phyloP scores from a whole-genome alignment of 2,329 filamentous ascomycete species.

The Eutypa lata region DNA sequence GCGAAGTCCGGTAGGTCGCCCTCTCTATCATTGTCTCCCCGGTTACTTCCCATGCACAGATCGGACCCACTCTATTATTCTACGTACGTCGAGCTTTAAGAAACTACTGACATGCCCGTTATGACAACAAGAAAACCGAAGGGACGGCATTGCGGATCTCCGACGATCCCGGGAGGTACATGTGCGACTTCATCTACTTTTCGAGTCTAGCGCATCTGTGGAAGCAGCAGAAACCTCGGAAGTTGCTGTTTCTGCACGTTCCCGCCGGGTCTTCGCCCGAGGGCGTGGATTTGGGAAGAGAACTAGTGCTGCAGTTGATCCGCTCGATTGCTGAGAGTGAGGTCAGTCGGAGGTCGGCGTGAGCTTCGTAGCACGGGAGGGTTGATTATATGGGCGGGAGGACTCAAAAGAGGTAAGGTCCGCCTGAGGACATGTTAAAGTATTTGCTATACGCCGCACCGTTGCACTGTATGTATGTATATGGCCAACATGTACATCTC shows the following conservation, averaged over 20 bases:
- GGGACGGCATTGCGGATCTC: constrained; percentile 54
- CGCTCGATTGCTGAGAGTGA: constrained; percentile 50
- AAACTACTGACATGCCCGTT: too few relatives aligned
- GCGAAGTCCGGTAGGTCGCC: constrained; percentile 42
- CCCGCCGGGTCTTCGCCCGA: constrained; percentile 55
- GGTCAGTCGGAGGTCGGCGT: constrained; percentile 1
- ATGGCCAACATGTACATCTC: too few relatives aligned
- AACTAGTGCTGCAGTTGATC: constrained; percentile 53
- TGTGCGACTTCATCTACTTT: constrained; percentile 79
- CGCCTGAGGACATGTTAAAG: too few relatives aligned
- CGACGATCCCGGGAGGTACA: constrained; percentile 67
- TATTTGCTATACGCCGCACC: too few relatives aligned
- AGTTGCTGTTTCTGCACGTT: constrained; percentile 70
- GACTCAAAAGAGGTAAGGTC: too few relatives aligned
- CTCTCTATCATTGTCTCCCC: too few relatives aligned
- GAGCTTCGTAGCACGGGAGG: neutral
- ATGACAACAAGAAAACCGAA: constrained; percentile 21
- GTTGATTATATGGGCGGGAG: too few relatives aligned
- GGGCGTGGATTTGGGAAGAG: constrained; percentile 45
- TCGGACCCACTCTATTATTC: too few relatives aligned
- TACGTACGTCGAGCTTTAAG: too few relatives aligned
- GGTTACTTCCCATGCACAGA: too few relatives aligned
- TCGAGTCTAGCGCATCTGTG: constrained; percentile 59
- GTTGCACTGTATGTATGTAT: too few relatives aligned
- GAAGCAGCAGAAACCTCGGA: constrained; percentile 42